Percentiles rank a stretch among this genome's conserved stretches.
Conservation (phyloP, 176 grass and related monocot genomes). For the Canna indica region DNA sequence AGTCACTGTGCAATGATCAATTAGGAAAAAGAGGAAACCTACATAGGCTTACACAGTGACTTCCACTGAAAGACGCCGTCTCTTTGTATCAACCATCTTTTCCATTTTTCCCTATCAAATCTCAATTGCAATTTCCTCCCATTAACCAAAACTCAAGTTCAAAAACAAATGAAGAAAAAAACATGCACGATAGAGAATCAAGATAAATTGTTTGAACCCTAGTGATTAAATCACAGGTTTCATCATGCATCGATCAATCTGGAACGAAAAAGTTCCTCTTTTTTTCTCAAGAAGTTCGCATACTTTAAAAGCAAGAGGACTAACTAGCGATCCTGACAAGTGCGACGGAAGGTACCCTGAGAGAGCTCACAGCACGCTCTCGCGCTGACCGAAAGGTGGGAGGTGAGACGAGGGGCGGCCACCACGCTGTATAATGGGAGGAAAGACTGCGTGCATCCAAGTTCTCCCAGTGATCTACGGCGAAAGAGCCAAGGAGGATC, state of each 20-base stretch:
- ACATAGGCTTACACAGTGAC: conserved; percentile 38
- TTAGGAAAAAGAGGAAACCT: conserved; percentile 38
- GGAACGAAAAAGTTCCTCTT: neutral
- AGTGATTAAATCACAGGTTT: neutral
- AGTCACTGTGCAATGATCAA: neutral
- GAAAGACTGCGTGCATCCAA: conserved; percentile 22
- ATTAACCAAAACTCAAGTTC: conserved; percentile 32
- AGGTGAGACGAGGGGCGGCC: conserved; percentile 31
- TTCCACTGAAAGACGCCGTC: conserved; percentile 28
- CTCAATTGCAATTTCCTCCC: conserved; percentile 41
- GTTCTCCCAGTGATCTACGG: conserved; percentile 19
- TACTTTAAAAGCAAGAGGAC: conserved; percentile 9
- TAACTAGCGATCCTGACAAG: conserved; percentile 98
- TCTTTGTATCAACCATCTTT: conserved; percentile 75
- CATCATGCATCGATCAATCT: neutral
- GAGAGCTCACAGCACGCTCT: conserved; percentile 45
- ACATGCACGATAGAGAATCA: neutral
- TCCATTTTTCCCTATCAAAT: conserved; percentile 69
- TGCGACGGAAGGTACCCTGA: conserved; percentile 34
- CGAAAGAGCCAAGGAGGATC: neutral
- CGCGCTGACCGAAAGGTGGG: conserved; percentile 35
- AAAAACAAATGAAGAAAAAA: conserved; percentile 9
- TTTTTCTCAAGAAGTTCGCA: neutral
- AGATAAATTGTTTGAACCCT: neutral
- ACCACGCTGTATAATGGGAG: conserved; percentile 24